These are phyloP conservation scores for Aspergillus sp. DNA, from an alignment of 2,329 filamentous ascomycete species.

Conservation along the genomic window DNA sequence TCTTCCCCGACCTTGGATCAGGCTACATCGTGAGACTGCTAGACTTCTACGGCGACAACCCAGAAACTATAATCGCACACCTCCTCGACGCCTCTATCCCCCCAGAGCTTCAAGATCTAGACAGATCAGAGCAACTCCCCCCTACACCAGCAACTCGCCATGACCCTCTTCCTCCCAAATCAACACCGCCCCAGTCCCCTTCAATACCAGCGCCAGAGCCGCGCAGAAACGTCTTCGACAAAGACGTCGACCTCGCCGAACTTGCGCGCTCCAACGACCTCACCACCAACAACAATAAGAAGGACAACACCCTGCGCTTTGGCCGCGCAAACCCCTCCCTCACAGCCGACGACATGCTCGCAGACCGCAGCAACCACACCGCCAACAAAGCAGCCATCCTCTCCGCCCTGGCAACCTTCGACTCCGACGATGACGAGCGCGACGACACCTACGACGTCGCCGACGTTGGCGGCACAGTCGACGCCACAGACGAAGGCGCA, in stretches of 20 bases:
- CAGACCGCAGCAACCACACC: conserved; percentile 60
- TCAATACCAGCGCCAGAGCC: conserved; percentile 28
- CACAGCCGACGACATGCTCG: conserved; percentile 71
- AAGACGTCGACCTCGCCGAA: conserved; percentile 70
- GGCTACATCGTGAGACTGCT: conserved; percentile 77
- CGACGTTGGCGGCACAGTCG: conserved; percentile 87
- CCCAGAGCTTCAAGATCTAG: conserved; percentile 61
- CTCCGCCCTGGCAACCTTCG: conserved; percentile 82
- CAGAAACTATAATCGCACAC: conserved; percentile 77
- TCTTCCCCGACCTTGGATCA: conserved; percentile 84
- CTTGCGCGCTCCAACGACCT: conserved; percentile 57
- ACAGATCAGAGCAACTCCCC: conserved; percentile 60
- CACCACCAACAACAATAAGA: background rate
- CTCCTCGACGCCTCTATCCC: conserved; percentile 77
- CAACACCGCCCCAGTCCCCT: conserved; percentile 27
- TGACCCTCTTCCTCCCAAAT: conserved; percentile 56
- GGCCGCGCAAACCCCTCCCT: conserved; percentile 64
- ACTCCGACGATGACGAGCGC: conserved; percentile 91
- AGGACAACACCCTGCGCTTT: conserved; percentile 62
- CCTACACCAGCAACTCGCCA: conserved; percentile 45
- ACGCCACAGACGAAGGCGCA: conserved; percentile 52
- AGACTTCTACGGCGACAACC: conserved; percentile 73
- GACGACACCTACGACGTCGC: conserved; percentile 95
- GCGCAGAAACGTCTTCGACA: conserved; percentile 74
- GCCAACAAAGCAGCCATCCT: conserved; percentile 83